Evolutionary conservation across 148 eudicot species (phyloP), one percentile per base, ranked within the genome.

Genomic region (Simmondsia chinensis): DNA sequence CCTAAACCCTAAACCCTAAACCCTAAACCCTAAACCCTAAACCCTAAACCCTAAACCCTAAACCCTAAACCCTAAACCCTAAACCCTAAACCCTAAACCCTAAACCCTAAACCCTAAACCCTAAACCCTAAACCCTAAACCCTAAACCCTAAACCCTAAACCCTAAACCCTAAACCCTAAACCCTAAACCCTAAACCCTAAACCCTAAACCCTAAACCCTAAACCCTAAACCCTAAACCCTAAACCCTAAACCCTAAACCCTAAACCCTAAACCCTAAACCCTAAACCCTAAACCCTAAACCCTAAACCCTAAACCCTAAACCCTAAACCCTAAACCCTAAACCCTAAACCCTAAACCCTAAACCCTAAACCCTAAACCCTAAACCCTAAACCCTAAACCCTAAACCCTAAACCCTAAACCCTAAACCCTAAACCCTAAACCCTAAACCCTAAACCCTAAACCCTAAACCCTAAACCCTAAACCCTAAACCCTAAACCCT

Each of bases 401-500:
- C 57, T 18, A 9, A 31, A 47, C 33, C 52, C 52, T 11, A 1
- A 47, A 47, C 12, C 52, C 28, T 7, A 9, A 31, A 29, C 19
- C 52, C 57, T 20, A 17, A 38, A 53, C 33, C 57, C 57, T 30
- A 19, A 53, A 54, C 35, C 56, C 56, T 27, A 17, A 52, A 52
- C 32, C 56, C 56, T 19, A 10, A 52, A 29, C 35, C 52, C 32
- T n/a, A 28, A 37, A 41, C 37, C 58, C 48, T 29, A 39, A 54
- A 41, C 47, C 58, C 58, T 40, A 54, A 54, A 54, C 58, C 58
- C 58, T 40, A 54, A 54, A 31, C 58, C 57, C 57, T 39, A 53
- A 53, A 40, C 48, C 57, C 58, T 30, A 42, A 54, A 54, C 48
- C 58, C 58, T 30, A 40, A 52, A 52, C 48, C 57, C 57, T n/a